Conservation (phyloP, 2,329 filamentous ascomycete genomes). For the Emmonsiellopsis sp. region DNA sequence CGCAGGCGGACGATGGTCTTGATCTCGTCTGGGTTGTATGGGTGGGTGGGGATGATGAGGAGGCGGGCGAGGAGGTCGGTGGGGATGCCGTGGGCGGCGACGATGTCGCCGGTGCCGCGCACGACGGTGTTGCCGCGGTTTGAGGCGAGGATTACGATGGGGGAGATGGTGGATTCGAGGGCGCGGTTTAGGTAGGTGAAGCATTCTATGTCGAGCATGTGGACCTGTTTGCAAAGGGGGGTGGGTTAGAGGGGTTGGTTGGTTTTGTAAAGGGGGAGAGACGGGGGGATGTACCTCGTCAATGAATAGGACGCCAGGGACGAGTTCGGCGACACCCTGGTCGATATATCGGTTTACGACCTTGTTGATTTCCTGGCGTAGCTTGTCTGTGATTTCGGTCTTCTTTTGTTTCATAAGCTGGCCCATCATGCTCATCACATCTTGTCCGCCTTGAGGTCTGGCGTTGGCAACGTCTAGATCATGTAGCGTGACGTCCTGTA, state of each 20-base stretch:
- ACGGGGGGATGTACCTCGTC: conserved; percentile 62
- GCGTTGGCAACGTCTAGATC: conserved; percentile 95
- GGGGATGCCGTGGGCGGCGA: conserved; percentile 86
- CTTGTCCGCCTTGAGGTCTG: conserved; percentile 89
- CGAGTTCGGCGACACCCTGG: conserved; percentile 91
- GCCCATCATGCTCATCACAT: conserved; percentile 99
- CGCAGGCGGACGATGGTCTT: conserved; percentile 83
- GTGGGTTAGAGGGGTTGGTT: conserved; percentile 7
- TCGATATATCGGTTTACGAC: conserved; percentile 99
- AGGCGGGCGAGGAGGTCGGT: conserved; percentile 87
- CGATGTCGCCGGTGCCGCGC: conserved; percentile 68
- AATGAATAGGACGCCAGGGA: conserved; percentile 97
- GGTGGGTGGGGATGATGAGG: conserved; percentile 89
- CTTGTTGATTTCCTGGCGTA: conserved; percentile 95
- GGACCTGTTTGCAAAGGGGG: conserved; percentile 53
- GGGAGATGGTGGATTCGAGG: conserved; percentile 88
- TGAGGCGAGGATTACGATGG: conserved; percentile 93
- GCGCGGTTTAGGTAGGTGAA: conserved; percentile 98
- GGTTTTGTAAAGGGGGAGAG: conserved; percentile 7
- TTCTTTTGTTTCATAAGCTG: conserved; percentile 99
- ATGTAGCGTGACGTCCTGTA: conserved; percentile 95
- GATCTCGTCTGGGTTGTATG: conserved; percentile 82
- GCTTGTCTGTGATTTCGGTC: conserved; percentile 98
- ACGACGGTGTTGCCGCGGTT: conserved; percentile 93
- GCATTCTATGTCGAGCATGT: conserved; percentile 99